These are phyloP conservation scores for Botrytis aclada DNA, from an alignment of 2,329 filamentous ascomycete species.

Conservation along the genomic window DNA sequence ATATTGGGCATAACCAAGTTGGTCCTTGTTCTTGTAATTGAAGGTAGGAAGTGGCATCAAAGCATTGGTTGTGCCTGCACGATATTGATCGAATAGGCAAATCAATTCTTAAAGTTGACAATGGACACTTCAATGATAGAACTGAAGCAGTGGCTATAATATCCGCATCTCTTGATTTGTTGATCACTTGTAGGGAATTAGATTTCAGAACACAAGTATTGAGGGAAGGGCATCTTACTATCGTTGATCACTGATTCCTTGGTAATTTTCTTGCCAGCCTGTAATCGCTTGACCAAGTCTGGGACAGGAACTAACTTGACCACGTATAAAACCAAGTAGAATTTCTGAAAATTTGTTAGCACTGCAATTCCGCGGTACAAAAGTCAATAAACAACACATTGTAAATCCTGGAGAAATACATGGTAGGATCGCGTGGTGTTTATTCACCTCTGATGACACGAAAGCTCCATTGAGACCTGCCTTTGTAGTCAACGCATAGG, in stretches of 20 bases:
- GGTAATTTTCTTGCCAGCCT: conserved; percentile 66
- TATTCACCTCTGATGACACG: conserved; percentile 18
- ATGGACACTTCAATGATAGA: conserved; percentile 87
- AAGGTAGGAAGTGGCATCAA: conserved; percentile 88
- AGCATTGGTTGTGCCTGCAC: conserved; percentile 91
- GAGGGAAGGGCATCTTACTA: conserved; percentile 52
- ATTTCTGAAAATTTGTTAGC: conserved; percentile 54
- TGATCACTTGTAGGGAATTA: conserved; percentile 59
- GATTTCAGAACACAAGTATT: background rate
- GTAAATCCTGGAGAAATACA: conserved; percentile 19
- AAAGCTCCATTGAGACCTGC: conserved; percentile 46
- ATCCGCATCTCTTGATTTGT: conserved; percentile 79
- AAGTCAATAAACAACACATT: background rate
- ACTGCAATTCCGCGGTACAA: background rate
- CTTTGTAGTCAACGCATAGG: conserved; percentile 89
- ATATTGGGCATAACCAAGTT: conserved; percentile 94
- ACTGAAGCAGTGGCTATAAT: conserved; percentile 85
- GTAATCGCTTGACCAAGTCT: conserved; percentile 66
- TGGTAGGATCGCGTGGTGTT: conserved; percentile 24
- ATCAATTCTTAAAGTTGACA: conserved; percentile 79
- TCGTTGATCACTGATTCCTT: conserved; percentile 81
- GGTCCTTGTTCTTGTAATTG: conserved; percentile 94
- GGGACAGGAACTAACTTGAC: conserved; percentile 71
- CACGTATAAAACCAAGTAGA: conserved; percentile 68
- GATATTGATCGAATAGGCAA: conserved; percentile 74